These are phyloP conservation scores for Yamadazyma taylorii DNA, from an alignment of 1,139 yeast genomes.

Conservation along the genomic window DNA sequence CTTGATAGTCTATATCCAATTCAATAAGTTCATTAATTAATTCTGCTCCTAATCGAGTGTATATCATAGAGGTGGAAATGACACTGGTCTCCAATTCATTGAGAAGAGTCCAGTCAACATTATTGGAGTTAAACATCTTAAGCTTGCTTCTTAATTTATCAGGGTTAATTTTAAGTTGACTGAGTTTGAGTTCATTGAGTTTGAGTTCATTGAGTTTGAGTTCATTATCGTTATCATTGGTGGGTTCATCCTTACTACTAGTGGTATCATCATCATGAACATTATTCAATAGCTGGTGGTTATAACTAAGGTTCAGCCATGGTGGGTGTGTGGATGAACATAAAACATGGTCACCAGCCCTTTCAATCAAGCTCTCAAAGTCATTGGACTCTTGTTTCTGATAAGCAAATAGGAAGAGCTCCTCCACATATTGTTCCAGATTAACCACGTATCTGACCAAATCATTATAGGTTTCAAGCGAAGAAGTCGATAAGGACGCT, in stretches of 20 bases:
- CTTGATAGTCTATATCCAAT: constrained; percentile 18
- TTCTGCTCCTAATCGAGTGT: constrained; percentile 38
- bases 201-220: neutral
- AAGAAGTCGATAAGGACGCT: constrained; percentile 17
- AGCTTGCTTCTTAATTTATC: neutral
- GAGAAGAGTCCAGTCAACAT: constrained; percentile 27
- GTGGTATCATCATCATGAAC: neutral
- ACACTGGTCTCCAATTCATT: constrained; percentile 31
- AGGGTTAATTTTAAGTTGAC: neutral
- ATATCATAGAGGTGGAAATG: constrained; percentile 28
- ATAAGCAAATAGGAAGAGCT: constrained; percentile 17
- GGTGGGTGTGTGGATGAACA: constrained; percentile 6
- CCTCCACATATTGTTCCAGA: constrained; percentile 35
- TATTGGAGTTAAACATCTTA: neutral
- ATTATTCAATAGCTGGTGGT: too few species aligned
- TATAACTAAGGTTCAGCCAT: constrained; percentile 11
- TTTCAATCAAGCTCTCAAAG: too few species aligned
- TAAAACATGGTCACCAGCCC: neutral
- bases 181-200: too few species aligned
- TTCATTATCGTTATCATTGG: neutral
- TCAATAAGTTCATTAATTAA: constrained; percentile 36
- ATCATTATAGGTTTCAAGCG: constrained; percentile 27
- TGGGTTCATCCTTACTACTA: neutral
- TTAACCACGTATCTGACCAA: constrained; percentile 31
- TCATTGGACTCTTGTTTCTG: constrained; percentile 5